These are phyloP conservation scores for Ganoderma boninense DNA, from an alignment of 1,284 basidiomycete genomes.

Conservation along the genomic window DNA sequence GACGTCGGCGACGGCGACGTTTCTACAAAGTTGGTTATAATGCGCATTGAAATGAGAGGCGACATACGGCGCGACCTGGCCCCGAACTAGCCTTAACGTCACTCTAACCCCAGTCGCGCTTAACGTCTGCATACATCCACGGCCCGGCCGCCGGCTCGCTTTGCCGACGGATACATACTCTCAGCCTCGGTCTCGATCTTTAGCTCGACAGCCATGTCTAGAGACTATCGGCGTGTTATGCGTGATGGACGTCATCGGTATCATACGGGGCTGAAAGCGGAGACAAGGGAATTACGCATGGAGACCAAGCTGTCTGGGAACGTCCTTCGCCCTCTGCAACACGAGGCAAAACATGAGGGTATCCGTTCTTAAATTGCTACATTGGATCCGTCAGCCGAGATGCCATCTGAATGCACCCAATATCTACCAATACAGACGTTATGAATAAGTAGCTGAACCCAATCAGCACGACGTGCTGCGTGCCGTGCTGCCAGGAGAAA, in stretches of 20 bases:
- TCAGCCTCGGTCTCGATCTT: background rate
- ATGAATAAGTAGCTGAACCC: background rate
- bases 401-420: background rate
- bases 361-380: background rate
- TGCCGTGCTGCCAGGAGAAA: background rate
- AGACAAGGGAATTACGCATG: background rate
- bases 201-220: background rate
- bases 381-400: background rate
- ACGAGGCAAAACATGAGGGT: background rate
- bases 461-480: background rate
- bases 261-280: background rate
- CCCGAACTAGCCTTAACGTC: background rate
- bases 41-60: background rate
- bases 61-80: background rate
- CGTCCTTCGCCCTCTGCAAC: background rate
- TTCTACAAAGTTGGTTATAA: background rate
- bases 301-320: background rate
- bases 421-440: background rate
- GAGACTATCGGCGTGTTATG: background rate
- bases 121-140: background rate
- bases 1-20: background rate
- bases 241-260: background rate
- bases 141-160: background rate
- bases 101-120: background rate
- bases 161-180: background rate